Evolutionary conservation across 495 filamentous ascomycete species (phyloP), one percentile per base, ranked within the genome.

Genomic region (Physcia stellaris): DNA sequence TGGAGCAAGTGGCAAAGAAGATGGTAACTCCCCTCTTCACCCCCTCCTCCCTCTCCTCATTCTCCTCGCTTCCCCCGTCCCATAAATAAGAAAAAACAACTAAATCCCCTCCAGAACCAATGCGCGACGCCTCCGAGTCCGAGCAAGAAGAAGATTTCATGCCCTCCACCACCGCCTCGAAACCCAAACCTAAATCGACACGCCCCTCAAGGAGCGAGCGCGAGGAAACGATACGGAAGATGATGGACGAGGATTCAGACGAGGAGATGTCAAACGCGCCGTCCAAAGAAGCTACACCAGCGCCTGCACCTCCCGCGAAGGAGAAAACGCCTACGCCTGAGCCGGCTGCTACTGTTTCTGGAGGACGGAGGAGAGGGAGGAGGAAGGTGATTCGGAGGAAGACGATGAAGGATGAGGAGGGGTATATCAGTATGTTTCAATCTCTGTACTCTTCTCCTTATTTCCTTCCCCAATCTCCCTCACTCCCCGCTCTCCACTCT

Each of bases 231-330:
- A 66, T 93, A 10, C 70, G 65, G 33, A 71, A 73, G 41, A 92
- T 94, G 86, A 92, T 94, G 86, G 83, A 93, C 21, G 72, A 83
- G 48, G 77, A 81, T n/a, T n/a, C n/a, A 28, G 80, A 78, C 51
- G 71, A 60, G 7, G 6, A 7, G 48, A 41, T 12, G 54, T 54
- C 21, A 49, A 62, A 36, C 48, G 56, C 12, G 20, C 42, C 13
- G 44, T 43, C 36, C 37, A 48, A 19, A 50, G 57, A 4, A n/a
- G n/a, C n/a, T n/a, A n/a, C n/a, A n/a, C n/a, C n/a, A n/a, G n/a
- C n/a, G n/a, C n/a, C n/a, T n/a, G n/a, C n/a, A n/a, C n/a, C n/a
- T n/a, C n/a, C n/a, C n/a, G n/a, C n/a, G n/a, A n/a, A n/a, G n/a
- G n/a, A n/a, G n/a, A n/a, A n/a, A n/a, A n/a, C n/a, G n/a, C n/a